Evolutionary conservation across 305 asterid genomes (phyloP).

Genomic region (Rubia tinctorum): DNA sequence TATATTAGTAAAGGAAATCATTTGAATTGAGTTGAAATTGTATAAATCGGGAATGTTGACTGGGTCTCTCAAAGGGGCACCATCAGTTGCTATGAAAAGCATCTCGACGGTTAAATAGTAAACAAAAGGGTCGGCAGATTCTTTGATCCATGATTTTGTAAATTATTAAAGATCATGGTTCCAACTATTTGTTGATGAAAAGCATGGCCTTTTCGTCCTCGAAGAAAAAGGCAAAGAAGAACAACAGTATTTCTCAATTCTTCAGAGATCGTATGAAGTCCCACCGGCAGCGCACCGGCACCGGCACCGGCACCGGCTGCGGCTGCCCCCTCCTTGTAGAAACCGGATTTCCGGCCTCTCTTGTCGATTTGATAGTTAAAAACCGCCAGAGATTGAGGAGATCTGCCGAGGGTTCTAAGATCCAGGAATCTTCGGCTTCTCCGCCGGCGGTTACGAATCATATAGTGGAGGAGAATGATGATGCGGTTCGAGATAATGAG

Average conservation of each 20-base stretch:
- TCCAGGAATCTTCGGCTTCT: neutral
- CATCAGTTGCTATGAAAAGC: neutral
- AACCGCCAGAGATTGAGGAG: conserved; percentile 9
- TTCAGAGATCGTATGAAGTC: conserved; percentile 59
- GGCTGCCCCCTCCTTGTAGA: conserved; percentile 74
- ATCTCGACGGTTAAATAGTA: neutral
- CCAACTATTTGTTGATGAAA: neutral
- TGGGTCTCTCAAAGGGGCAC: neutral
- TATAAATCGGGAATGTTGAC: neutral
- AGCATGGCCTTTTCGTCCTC: conserved; percentile 3
- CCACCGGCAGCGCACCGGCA: conserved; percentile 42
- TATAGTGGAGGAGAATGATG: conserved; percentile 12
- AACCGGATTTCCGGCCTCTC: conserved; percentile 74
- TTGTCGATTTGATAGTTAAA: conserved; percentile 6
- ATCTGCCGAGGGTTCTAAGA: neutral
- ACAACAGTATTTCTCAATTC: conserved; percentile 30
- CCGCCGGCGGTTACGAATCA: conserved; percentile 18
- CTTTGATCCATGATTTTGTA: neutral
- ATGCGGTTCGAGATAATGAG: conserved; percentile 15
- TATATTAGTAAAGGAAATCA: neutral
- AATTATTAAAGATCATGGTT: neutral
- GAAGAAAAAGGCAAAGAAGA: conserved; percentile 4
- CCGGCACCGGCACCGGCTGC: no score
- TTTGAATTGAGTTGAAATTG: neutral
- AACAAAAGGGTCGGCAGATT: neutral